A percentile compares a stretch with the other conserved stretches of the same genome.
phyloP scores from a whole-genome alignment of 140 eudicot species.

The Flaveria floridana region DNA sequence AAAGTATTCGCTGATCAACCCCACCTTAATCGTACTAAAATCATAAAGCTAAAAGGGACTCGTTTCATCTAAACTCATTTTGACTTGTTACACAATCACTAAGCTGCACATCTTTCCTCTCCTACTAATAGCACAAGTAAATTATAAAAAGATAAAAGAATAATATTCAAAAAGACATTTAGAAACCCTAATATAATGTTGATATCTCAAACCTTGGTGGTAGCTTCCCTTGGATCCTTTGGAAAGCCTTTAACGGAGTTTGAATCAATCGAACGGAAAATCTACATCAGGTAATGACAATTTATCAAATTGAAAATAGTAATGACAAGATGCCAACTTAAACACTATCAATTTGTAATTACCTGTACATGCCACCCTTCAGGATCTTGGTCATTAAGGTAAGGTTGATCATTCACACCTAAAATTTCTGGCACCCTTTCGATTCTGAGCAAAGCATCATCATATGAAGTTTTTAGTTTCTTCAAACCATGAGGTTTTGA shows the following conservation, averaged over 20 bases:
- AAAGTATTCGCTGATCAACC: background rate
- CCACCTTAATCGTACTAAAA: background rate
- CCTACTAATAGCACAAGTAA: background rate
- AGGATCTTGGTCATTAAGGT: slow-evolving; percentile 56
- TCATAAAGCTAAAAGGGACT: background rate
- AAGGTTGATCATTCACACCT: slow-evolving; percentile 65
- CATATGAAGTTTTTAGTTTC: slow-evolving; percentile 71
- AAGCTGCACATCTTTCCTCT: background rate
- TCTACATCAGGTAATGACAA: slow-evolving; percentile 37
- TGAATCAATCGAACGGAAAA: slow-evolving; percentile 74
- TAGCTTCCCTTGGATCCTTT: slow-evolving; percentile 68
- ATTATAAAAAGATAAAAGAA: background rate
- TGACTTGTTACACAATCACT: background rate
- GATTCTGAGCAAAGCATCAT: slow-evolving; percentile 80
- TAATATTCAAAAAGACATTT: background rate
- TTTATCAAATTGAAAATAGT: background rate
- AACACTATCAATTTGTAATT: slow-evolving; percentile 3
- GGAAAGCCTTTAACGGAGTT: slow-evolving; percentile 75
- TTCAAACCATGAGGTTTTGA: slow-evolving; percentile 78
- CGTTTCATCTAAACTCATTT: background rate
- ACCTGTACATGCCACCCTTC: slow-evolving; percentile 98
- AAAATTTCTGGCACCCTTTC: slow-evolving; percentile 78
- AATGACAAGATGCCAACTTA: slow-evolving; percentile 3
- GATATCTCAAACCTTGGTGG: slow-evolving; percentile 37
- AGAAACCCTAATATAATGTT: background rate